Conservation (phyloP, 805 yeast species). For the Wickerhamomyces chambardii region DNA sequence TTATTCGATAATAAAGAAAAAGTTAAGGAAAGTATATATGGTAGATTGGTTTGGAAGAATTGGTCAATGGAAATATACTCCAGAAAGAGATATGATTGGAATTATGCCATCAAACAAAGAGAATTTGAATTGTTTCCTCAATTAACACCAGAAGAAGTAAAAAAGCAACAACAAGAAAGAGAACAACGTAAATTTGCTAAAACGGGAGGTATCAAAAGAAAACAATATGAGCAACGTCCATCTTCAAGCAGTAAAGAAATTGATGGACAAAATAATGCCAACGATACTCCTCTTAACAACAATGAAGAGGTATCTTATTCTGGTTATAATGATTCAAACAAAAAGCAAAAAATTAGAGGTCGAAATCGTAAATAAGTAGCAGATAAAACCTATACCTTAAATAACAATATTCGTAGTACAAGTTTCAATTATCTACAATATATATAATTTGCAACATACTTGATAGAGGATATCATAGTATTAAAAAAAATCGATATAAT, state of each 20-base stretch:
- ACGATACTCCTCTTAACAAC: too few species aligned
- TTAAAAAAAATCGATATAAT: too few species aligned
- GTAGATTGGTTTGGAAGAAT: slow-evolving; percentile 89
- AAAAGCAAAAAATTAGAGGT: slow-evolving; percentile 19
- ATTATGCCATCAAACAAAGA: slow-evolving; percentile 45
- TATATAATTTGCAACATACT: too few species aligned
- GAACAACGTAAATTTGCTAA: background rate
- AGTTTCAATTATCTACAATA: too few species aligned
- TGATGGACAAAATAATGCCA: background rate
- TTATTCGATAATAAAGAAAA: slow-evolving; percentile 47
- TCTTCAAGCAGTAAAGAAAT: background rate
- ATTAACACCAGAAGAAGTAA: slow-evolving; percentile 16
- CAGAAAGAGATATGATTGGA: slow-evolving; percentile 81
- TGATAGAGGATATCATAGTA: too few species aligned
- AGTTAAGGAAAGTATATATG: slow-evolving; percentile 81
- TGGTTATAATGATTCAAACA: slow-evolving; percentile 1
- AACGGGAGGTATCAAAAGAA: background rate
- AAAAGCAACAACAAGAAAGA: background rate
- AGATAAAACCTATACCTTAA: too few species aligned
- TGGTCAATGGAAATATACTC: slow-evolving; percentile 81
- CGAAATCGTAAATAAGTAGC: slow-evolving; percentile 14
- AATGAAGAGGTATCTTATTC: too few species aligned
- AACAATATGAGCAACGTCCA: background rate
- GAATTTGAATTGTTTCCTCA: slow-evolving; percentile 31
- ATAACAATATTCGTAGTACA: too few species aligned